These are phyloP conservation scores for Penicillium taxi DNA, from an alignment of 495 filamentous ascomycete genomes.

Conservation along the genomic window DNA sequence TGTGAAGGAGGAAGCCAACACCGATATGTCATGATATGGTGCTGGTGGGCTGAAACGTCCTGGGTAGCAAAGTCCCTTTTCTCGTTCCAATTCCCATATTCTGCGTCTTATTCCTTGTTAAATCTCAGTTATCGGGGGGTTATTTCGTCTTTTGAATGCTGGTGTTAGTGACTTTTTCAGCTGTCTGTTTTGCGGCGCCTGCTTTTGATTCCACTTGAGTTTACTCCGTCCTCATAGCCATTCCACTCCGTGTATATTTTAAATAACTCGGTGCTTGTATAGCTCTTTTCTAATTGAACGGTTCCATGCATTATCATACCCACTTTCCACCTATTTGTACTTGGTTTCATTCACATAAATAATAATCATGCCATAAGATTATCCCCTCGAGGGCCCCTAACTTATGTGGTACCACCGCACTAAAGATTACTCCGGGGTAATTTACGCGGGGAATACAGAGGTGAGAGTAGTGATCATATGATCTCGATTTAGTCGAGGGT, in stretches of 20 bases:
- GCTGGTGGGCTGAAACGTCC: constrained; percentile 1
- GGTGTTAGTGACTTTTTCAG: no score
- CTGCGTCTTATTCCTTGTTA: constrained; percentile 2
- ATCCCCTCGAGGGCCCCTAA: no score
- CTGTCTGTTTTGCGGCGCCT: constrained; percentile 10
- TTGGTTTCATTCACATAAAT: not conserved
- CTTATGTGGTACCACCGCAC: no score
- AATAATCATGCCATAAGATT: no score
- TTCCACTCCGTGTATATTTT: constrained; percentile 21
- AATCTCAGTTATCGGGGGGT: constrained; percentile 4
- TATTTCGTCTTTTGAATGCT: no score
- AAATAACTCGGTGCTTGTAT: constrained; percentile 16
- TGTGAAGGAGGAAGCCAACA: not conserved
- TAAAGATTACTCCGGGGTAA: no score
- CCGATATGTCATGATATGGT: not conserved
- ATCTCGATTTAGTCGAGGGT: constrained; percentile 29
- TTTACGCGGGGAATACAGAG: no score
- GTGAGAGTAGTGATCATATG: no score
- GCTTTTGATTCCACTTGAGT: constrained; percentile 6
- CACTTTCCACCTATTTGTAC: not conserved
- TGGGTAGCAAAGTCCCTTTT: constrained; percentile 1
- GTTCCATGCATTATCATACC: constrained; percentile 13
- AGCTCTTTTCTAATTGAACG: constrained; percentile 15
- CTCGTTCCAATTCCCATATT: constrained; percentile 7
- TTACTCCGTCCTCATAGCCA: constrained; percentile 14